Evolutionary conservation across 345 rosid genomes (phyloP).

Genomic region (Salix suchowensis): DNA sequence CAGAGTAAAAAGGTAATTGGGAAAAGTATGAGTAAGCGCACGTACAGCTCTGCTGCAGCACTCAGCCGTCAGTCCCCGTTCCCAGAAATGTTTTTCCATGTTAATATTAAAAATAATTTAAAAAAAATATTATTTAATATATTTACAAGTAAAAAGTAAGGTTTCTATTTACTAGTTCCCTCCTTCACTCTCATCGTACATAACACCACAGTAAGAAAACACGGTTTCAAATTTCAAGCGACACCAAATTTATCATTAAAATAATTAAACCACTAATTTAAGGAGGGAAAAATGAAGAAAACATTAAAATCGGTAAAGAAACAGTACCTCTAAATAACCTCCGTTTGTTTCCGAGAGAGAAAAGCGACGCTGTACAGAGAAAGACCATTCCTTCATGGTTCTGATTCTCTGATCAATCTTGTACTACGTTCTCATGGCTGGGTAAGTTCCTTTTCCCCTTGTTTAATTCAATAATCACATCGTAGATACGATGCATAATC

Average conservation of each 20-base stretch:
- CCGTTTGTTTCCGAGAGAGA: background rate
- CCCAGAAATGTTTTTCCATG: no score
- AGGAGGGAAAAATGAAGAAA: no score
- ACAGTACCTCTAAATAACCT: background rate
- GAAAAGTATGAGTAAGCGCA: no score
- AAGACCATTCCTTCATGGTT: background rate
- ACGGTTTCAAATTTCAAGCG: conserved; percentile 2
- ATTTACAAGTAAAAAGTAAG: background rate
- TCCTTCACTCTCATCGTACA: background rate
- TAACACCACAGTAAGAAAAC: background rate
- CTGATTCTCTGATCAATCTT: background rate
- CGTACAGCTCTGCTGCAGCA: no score
- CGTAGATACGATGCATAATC: background rate
- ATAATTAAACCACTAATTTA: no score
- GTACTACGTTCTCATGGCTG: conserved; percentile 11
- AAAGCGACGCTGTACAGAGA: background rate
- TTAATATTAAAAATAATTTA: no score
- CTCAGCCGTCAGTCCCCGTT: no score
- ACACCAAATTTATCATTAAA: background rate
- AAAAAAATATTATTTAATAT: no score
- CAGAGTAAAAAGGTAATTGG: no score
- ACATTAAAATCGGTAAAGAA: background rate
- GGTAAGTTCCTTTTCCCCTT: conserved; percentile 2
- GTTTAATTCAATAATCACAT: background rate
- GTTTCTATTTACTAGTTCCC: background rate